Evolutionary conservation across 352 stramenopile genomes (phyloP), one percentile per base, ranked within the genome.

Genomic region (Phytophthora multivora): DNA sequence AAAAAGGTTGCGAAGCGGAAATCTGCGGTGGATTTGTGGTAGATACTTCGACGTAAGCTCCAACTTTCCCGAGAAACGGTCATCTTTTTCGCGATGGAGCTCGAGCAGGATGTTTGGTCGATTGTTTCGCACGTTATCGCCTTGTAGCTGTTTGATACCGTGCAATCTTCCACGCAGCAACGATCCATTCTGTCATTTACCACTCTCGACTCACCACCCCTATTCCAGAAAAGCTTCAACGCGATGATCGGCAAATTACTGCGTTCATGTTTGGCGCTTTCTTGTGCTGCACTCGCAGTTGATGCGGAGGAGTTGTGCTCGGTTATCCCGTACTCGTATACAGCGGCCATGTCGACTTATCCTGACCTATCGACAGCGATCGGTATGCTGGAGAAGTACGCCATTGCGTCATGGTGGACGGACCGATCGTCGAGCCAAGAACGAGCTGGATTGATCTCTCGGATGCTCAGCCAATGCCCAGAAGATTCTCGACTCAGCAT

Each of bases 381-480:
- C 11, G 36, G 60, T 9, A 73, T 73, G 31, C 40, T 91, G 36
- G 77, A 85, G 42, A 85, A 75, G 15, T 70, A 83, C 47, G 63
- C 67, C 36, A 77, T 89, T 47, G 76, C 80, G 9, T 83, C 82
- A 4, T 91, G 82, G 82, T 91, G 84, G 62, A 75, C 77, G 30
- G 82, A 91, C 53, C 75, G 75, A 18, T 46, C 41, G 18, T 55
- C 45, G n/a, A 63, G 68, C 36, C 52, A 62, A 48, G 66, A 80
- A 46, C 73, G 76, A 57, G 52, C 50, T 11, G 45, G 41, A 9
- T 59, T 68, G 43, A 45, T 71, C 16, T 54, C 63, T 51, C 45
- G 66, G 12, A 67, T 88, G 28, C 60, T 83, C 12, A 59, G 18
- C 23, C 40, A 69, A 42, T 88, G 79, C 21, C 19, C 54, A 7